These are phyloP conservation scores for Phytophthora kernoviae DNA, from an alignment of 352 stramenopile species.

Conservation along the genomic window DNA sequence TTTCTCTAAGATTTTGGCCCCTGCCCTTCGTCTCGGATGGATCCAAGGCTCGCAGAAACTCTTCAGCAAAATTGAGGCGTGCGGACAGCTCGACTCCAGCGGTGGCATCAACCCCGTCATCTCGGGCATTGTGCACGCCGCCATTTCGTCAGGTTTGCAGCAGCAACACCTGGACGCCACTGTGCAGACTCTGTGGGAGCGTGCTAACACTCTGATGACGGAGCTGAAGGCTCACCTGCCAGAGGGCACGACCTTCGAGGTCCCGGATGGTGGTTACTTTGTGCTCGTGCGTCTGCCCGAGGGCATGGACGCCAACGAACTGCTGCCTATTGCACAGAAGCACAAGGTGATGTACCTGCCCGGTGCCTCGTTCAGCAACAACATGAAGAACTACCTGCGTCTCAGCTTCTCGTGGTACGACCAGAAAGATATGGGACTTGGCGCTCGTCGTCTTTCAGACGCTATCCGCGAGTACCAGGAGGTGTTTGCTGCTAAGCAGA, in stretches of 20 bases:
- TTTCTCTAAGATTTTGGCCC: constrained; percentile 96
- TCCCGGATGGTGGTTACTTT: constrained; percentile 89
- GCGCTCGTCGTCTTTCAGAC: constrained; percentile 69
- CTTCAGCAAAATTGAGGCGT: constrained; percentile 73
- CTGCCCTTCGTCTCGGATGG: constrained; percentile 91
- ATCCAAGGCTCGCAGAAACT: constrained; percentile 78
- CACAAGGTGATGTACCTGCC: constrained; percentile 90
- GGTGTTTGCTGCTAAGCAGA: constrained; percentile 42
- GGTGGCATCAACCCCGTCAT: constrained; percentile 94
- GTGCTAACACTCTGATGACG: constrained; percentile 77
- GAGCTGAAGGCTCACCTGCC: constrained; percentile 71
- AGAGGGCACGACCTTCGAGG: constrained; percentile 69
- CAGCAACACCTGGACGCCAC: constrained; percentile 80
- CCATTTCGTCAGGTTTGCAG: constrained; percentile 72
- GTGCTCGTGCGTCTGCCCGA: constrained; percentile 84
- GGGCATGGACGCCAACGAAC: constrained; percentile 72
- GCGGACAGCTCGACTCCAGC: constrained; percentile 92
- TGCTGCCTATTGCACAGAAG: constrained; percentile 80
- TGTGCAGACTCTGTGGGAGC: constrained; percentile 72
- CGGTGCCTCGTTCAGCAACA: constrained; percentile 80
- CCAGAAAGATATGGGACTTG: constrained; percentile 75
- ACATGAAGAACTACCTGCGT: constrained; percentile 89
- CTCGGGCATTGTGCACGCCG: constrained; percentile 84
- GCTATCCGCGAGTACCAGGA: constrained; percentile 70
- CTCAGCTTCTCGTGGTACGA: constrained; percentile 91